Percentiles rank a stretch among this genome's conserved stretches.
phyloP scores from a whole-genome alignment of 768 basidiomycete genomes.

The Cystobasidium tubakii region DNA sequence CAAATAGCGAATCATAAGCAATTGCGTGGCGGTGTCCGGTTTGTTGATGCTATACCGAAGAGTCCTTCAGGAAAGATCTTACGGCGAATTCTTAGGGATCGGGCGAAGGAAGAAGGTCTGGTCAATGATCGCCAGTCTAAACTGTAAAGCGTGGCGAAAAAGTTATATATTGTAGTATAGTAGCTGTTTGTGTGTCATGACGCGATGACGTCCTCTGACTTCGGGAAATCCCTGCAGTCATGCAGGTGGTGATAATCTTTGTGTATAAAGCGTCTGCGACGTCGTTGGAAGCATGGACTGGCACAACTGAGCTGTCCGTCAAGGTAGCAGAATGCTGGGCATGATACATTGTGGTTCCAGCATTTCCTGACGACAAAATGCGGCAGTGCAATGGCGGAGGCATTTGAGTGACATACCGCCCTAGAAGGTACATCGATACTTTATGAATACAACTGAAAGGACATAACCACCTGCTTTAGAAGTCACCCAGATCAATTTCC shows the following conservation, averaged over 20 bases:
- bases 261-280: too few relatives aligned
- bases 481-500: slow-evolving; percentile 30
- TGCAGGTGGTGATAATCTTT: too few relatives aligned
- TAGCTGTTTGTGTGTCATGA: too few relatives aligned
- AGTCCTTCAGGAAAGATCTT: slow-evolving; percentile 43
- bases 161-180: too few relatives aligned
- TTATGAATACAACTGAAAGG: too few relatives aligned
- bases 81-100: slow-evolving; percentile 26
- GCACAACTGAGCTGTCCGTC: not conserved
- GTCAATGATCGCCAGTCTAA: slow-evolving; percentile 13
- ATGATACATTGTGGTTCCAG: not conserved
- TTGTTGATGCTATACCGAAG: slow-evolving; percentile 41
- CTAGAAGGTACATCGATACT: too few relatives aligned
- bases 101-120: slow-evolving; percentile 29
- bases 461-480: not conserved
- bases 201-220: too few relatives aligned
- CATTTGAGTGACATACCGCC: too few relatives aligned
- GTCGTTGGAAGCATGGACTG: too few relatives aligned
- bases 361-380: too few relatives aligned
- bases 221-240: too few relatives aligned
- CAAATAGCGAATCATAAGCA: slow-evolving; percentile 38
- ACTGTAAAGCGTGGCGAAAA: not conserved
- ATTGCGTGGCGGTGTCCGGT: slow-evolving; percentile 33
- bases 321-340: not conserved
- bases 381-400: too few relatives aligned